Conservation (phyloP, 768 basidiomycete genomes). For the Trametes maxima region DNA sequence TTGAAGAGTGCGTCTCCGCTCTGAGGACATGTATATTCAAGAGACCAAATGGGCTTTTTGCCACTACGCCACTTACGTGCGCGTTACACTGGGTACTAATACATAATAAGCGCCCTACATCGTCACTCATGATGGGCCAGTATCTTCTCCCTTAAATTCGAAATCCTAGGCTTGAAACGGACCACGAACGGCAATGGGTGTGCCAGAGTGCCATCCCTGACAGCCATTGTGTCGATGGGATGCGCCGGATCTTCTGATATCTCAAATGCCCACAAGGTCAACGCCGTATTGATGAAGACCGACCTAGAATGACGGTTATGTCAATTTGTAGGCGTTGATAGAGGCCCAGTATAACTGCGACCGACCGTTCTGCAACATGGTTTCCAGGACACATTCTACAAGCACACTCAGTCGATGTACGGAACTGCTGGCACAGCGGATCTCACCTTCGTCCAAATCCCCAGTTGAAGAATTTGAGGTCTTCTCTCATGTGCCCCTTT, state of each 20-base stretch:
- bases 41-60: too few species aligned
- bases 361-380: slow-evolving; percentile 48
- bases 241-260: slow-evolving; percentile 50
- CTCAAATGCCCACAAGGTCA: slow-evolving; percentile 67
- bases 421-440: background rate
- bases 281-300: slow-evolving; percentile 64
- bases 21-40: too few species aligned
- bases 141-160: slow-evolving; percentile 20
- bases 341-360: background rate
- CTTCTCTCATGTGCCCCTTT: slow-evolving; percentile 31
- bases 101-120: background rate
- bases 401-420: background rate
- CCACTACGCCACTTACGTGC: too few species aligned
- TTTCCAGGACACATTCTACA: slow-evolving; percentile 66
- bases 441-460: slow-evolving; percentile 41
- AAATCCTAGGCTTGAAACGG: slow-evolving; percentile 52
- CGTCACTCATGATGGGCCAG: background rate
- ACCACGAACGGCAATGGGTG: slow-evolving; percentile 66
- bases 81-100: too few species aligned
- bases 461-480: slow-evolving; percentile 36
- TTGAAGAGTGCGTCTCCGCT: too few species aligned
- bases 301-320: slow-evolving; percentile 39
- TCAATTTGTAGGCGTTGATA: background rate
- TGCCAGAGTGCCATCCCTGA: slow-evolving; percentile 64
- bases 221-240: slow-evolving; percentile 63